These are phyloP conservation scores for Phyllostachys edulis DNA, from an alignment of 176 grass and related monocot genomes.

Conservation along the genomic window DNA sequence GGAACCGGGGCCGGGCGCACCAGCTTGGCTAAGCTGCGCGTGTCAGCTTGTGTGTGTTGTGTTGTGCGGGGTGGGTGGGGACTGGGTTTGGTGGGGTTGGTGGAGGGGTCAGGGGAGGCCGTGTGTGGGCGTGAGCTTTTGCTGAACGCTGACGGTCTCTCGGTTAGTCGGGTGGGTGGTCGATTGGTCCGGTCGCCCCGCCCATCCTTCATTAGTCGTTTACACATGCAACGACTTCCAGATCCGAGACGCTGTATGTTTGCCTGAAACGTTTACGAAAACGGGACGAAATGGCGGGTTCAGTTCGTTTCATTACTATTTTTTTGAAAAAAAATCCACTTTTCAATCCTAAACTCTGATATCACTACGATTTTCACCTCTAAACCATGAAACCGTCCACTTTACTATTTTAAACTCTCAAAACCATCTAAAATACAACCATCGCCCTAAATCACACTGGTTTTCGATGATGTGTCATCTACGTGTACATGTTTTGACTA, in stretches of 20 bases:
- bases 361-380: no score
- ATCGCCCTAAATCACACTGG: no score
- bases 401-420: no score
- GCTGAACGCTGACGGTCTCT: neutral
- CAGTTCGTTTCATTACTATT: neutral
- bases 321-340: neutral
- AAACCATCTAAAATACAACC: no score
- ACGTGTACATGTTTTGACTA: no score
- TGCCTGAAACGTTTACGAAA: no score
- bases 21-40: neutral
- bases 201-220: neutral
- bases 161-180: slow-evolving; percentile 1
- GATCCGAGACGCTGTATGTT: neutral
- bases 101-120: neutral
- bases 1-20: neutral
- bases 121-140: slow-evolving; percentile 24
- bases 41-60: neutral
- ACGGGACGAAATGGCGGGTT: neutral
- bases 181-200: neutral
- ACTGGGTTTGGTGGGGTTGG: slow-evolving; percentile 37
- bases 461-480: no score
- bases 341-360: no score
- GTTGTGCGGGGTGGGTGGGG: slow-evolving; percentile 22
- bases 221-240: neutral
- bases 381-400: no score